Evolutionary conservation across 768 basidiomycete species (phyloP), one percentile per base, ranked within the genome.

Genomic region (Boletus rex-veris): DNA sequence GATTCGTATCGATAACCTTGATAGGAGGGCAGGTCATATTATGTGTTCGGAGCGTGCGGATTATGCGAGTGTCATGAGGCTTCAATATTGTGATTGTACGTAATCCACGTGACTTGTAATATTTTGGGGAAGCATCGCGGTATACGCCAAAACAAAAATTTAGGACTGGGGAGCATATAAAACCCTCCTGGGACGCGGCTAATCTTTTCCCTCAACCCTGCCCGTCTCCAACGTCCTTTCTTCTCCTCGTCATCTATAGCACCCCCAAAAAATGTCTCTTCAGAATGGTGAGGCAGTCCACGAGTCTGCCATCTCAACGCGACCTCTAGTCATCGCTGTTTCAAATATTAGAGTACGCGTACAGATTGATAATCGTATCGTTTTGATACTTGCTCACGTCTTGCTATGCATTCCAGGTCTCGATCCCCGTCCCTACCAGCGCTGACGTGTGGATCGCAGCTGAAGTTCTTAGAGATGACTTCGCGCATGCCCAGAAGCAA

Each of bases 381-480:
- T 58, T 28, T 52, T 33, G 39, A 18, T 42, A 28, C 24, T 37
- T 45, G 35, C 44, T 58, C 50, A 60, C 39, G 21, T 33, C 42
- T 42, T 38, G 28, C 37, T 28, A 26, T 49, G 15, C 42, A 40
- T 45, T 60, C 14, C 59, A 93, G 91, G 71, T 96, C 57, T 86
- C 89, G 58, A 85, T 98, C 71, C 92, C 91, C 43, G 89, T 97
- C 54, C 86, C 92, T 43, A 85, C 90, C n/a, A 74, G 76, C 37
- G 58, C 77, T 60, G 84, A 93, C 71, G 84, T 92, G 72, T 97
- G 95, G 94, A 91, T 93, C 66, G 81, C 85, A 50, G 93, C 94
- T 48, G 93, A 96, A 74, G 84, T 94, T 65, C 82, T 96, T 53
- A 79, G 89, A 64, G 93, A 97, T 65, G 90, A 94, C 55, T 98